Evolutionary conservation across 2,329 filamentous ascomycete genomes (phyloP).

Genomic region (Trichoderma sp.): DNA sequence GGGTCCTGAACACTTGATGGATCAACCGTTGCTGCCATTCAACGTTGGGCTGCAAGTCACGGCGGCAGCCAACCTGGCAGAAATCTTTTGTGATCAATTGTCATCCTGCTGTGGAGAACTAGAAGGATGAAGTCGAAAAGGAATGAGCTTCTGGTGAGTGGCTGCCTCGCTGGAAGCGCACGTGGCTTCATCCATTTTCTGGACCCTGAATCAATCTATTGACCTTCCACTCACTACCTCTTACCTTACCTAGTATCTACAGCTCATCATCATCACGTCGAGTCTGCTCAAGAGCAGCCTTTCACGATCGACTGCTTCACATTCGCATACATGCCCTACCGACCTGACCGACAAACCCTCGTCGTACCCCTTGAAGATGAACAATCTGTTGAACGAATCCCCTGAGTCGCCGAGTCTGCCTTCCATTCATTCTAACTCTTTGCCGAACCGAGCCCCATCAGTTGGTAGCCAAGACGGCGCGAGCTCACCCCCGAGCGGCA

Average conservation of each 20-base stretch:
- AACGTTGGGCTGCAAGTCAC: slow-evolving; percentile 11
- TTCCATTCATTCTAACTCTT: not conserved
- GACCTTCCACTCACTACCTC: not conserved
- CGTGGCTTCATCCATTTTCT: not conserved
- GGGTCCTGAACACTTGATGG: not conserved
- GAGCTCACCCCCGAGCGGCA: not conserved
- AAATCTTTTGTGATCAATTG: too few species aligned
- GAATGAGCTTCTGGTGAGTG: not conserved
- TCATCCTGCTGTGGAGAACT: too few species aligned
- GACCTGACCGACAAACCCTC: not conserved
- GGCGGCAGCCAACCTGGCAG: not conserved
- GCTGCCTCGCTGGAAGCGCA: not conserved
- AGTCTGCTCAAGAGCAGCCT: not conserved
- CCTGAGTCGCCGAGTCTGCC: not conserved
- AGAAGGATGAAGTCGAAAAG: not conserved
- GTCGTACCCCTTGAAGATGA: not conserved
- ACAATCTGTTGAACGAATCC: not conserved
- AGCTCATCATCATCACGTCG: not conserved
- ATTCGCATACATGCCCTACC: not conserved
- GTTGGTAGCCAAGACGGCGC: not conserved
- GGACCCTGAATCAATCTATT: not conserved
- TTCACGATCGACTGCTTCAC: not conserved
- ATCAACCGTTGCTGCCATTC: not conserved
- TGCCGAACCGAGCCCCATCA: not conserved
- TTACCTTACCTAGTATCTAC: not conserved